These are phyloP conservation scores for Penicillium silybi DNA, from an alignment of 495 filamentous ascomycete species.

Conservation along the genomic window DNA sequence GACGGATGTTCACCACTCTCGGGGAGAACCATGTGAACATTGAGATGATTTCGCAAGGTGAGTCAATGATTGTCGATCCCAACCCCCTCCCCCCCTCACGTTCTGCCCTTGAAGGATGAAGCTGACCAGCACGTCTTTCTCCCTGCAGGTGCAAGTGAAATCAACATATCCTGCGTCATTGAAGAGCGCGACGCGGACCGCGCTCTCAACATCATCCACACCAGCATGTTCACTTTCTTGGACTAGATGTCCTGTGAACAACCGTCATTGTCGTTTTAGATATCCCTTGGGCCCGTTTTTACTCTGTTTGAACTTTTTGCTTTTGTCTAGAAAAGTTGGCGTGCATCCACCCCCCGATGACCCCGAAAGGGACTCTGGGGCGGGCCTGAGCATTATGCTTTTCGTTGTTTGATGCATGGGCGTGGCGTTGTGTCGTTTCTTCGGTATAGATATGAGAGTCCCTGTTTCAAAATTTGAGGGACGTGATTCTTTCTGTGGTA, in stretches of 20 bases:
- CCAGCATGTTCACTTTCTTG: conserved; percentile 73
- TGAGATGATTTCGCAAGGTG: conserved; percentile 97
- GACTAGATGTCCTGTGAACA: conserved; percentile 30
- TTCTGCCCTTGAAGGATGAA: conserved; percentile 4
- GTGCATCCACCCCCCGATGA: conserved; percentile 8
- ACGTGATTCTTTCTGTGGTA: background rate
- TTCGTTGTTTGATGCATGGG: conserved; percentile 14
- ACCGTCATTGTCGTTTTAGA: conserved; percentile 25
- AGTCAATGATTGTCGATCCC: conserved; percentile 23
- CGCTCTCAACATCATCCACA: conserved; percentile 92
- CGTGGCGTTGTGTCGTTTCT: conserved; percentile 12
- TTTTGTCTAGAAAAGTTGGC: conserved; percentile 19
- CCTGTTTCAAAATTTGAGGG: conserved; percentile 15
- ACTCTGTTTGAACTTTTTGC: conserved; percentile 1
- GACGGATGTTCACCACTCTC: conserved; percentile 83
- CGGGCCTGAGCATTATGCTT: conserved; percentile 15
- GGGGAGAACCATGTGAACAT: conserved; percentile 88
- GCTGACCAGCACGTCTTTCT: conserved; percentile 15
- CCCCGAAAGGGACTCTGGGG: background rate
- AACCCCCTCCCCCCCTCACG: conserved; percentile 3
- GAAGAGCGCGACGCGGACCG: conserved; percentile 83
- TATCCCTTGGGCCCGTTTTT: conserved; percentile 21
- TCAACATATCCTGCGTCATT: conserved; percentile 97
- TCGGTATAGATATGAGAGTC: conserved; percentile 11
- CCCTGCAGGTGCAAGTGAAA: conserved; percentile 82